phyloP scores from a whole-genome alignment of 2,329 filamentous ascomycete genomes.

The Hypoxylon sp. region DNA sequence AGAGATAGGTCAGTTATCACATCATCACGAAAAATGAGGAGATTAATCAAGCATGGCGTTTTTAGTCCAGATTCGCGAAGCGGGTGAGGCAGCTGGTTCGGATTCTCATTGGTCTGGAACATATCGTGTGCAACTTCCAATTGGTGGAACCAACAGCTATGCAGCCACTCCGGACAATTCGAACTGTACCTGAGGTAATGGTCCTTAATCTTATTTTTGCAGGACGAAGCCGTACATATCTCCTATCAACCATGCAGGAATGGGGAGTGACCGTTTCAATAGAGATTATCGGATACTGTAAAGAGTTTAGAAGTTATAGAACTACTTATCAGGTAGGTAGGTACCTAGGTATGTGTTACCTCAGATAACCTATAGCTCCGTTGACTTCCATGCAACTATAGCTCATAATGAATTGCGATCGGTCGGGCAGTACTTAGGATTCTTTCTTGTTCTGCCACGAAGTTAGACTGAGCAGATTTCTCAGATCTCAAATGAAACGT shows the following conservation, averaged over 20 bases:
- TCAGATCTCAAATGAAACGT: background rate
- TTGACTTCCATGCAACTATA: background rate
- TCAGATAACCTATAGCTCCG: background rate
- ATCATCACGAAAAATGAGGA: background rate
- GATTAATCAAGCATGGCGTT: background rate
- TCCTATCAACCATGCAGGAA: no score
- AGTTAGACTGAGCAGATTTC: background rate
- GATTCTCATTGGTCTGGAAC: background rate
- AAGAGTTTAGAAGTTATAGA: background rate
- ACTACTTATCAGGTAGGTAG: no score
- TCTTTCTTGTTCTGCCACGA: no score
- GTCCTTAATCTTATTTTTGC: background rate
- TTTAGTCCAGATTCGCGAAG: background rate
- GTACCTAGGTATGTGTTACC: background rate
- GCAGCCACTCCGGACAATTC: slow-evolving; percentile 7
- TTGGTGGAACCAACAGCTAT: slow-evolving; percentile 6
- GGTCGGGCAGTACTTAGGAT: no score
- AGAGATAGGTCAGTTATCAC: slow-evolving; percentile 5
- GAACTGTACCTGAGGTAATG: background rate
- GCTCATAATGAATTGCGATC: background rate
- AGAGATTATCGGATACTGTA: background rate
- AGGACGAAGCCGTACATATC: background rate
- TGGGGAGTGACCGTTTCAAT: background rate
- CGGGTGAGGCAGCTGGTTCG: background rate
- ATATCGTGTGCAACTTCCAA: slow-evolving; percentile 3